A percentile compares a stretch with the other conserved stretches of the same genome.
These are phyloP conservation scores for Annulohypoxylon truncatum DNA, from an alignment of 2,329 filamentous ascomycete genomes.

Conservation along the genomic window DNA sequence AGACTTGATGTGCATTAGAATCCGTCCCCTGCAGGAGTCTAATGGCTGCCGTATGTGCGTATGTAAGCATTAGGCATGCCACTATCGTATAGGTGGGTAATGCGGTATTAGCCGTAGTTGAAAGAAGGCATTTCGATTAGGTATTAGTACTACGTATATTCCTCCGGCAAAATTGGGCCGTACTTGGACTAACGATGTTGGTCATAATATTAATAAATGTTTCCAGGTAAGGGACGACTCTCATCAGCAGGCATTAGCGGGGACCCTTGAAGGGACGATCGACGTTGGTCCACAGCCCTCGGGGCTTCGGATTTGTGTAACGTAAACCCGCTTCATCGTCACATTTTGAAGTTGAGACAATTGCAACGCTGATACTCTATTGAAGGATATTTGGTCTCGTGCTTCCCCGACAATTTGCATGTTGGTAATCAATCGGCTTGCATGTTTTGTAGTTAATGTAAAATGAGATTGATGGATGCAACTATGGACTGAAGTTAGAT, in stretches of 20 bases:
- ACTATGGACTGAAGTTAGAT: background rate
- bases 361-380: background rate
- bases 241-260: background rate
- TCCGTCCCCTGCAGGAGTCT: background rate
- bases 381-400: background rate
- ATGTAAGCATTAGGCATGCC: constrained; percentile 6
- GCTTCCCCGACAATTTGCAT: no score
- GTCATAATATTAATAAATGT: background rate
- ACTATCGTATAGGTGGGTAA: background rate
- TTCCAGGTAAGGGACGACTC: background rate
- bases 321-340: background rate
- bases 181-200: background rate
- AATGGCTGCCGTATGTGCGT: background rate
- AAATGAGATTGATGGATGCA: background rate
- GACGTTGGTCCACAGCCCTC: background rate
- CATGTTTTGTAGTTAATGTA: background rate
- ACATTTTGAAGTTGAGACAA: background rate
- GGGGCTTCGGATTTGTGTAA: background rate
- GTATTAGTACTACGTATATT: background rate
- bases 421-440: background rate
- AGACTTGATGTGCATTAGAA: background rate
- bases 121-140: background rate
- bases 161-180: background rate
- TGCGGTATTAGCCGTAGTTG: background rate
- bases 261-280: background rate